These are phyloP conservation scores for Mycena maculata DNA, from an alignment of 768 basidiomycete species.

Conservation along the genomic window DNA sequence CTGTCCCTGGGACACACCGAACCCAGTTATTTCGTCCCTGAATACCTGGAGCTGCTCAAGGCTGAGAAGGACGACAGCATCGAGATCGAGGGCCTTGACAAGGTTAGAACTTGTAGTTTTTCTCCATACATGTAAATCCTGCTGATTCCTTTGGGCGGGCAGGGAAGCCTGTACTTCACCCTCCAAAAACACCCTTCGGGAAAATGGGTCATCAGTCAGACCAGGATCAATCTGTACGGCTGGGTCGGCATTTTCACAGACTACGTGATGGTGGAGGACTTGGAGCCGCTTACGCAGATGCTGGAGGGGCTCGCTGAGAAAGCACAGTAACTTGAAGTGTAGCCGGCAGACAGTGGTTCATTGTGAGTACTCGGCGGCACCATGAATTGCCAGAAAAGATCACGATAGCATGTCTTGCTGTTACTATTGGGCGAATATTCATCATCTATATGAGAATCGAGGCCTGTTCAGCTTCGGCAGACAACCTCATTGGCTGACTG, in stretches of 20 bases:
- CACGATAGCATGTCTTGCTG: constrained; percentile 6
- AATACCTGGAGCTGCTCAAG: constrained; percentile 12
- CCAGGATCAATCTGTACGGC: constrained; percentile 17
- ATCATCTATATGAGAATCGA: constrained; percentile 7
- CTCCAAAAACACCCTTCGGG: constrained; percentile 22
- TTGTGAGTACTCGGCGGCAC: not conserved
- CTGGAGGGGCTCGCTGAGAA: constrained; percentile 4
- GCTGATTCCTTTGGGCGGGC: constrained; percentile 13
- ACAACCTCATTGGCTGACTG: constrained; percentile 1
- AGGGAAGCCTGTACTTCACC: constrained; percentile 21
- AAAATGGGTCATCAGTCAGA: constrained; percentile 23
- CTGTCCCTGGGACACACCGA: constrained; percentile 15
- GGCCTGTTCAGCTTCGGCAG: not conserved
- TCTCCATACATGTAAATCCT: not conserved
- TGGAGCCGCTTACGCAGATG: constrained; percentile 16
- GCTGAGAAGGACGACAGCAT: constrained; percentile 20
- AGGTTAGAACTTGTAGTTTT: constrained; percentile 11
- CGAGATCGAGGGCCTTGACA: constrained; percentile 14
- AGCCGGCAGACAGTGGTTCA: too few species aligned
- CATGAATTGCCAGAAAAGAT: constrained; percentile 2
- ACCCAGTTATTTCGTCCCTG: constrained; percentile 3
- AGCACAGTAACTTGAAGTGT: not conserved
- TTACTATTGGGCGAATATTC: constrained; percentile 14
- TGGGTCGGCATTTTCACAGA: constrained; percentile 13
- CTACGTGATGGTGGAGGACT: constrained; percentile 19